These are phyloP conservation scores for Dactylellina drechsleri DNA, from an alignment of 2,329 filamentous ascomycete genomes.

Conservation along the genomic window DNA sequence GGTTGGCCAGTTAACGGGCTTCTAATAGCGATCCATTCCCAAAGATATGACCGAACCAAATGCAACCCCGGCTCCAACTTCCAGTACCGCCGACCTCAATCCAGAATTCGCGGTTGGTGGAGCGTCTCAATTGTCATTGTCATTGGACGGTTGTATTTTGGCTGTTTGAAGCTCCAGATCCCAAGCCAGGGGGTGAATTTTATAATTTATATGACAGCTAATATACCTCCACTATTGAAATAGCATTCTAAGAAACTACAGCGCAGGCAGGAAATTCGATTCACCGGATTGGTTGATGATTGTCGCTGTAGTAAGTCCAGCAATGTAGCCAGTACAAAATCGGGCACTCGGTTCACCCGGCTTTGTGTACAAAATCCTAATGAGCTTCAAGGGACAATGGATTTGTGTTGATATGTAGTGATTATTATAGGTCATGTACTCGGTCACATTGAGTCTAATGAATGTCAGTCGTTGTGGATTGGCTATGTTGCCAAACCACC, in stretches of 20 bases:
- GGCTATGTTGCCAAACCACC: neutral
- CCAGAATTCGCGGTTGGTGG: constrained; percentile 26
- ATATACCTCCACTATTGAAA: neutral
- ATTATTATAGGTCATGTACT: constrained; percentile 16
- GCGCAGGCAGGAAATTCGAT: constrained; percentile 20
- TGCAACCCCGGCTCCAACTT: neutral
- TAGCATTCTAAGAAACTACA: constrained; percentile 21
- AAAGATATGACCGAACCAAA: neutral
- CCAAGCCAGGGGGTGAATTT: neutral
- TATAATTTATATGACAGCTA: too few species aligned
- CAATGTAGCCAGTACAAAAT: too few species aligned
- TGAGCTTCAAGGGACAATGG: too few species aligned
- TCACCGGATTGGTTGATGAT: constrained; percentile 36
- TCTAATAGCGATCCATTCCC: neutral
- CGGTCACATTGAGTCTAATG: constrained; percentile 17
- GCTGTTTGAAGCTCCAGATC: neutral
- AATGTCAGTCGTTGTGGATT: constrained; percentile 31
- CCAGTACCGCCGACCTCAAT: neutral
- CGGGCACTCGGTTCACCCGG: too few species aligned
- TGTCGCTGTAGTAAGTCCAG: constrained; percentile 19
- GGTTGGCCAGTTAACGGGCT: neutral
- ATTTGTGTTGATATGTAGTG: too few species aligned
- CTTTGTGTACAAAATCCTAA: too few species aligned
- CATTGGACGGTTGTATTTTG: constrained; percentile 19
- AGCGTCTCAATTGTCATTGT: constrained; percentile 18